A percentile compares a stretch with the other conserved stretches of the same genome.
phyloP scores from a whole-genome alignment of 192 early-diverging fungal species.

The Powellomyces hirtus region DNA sequence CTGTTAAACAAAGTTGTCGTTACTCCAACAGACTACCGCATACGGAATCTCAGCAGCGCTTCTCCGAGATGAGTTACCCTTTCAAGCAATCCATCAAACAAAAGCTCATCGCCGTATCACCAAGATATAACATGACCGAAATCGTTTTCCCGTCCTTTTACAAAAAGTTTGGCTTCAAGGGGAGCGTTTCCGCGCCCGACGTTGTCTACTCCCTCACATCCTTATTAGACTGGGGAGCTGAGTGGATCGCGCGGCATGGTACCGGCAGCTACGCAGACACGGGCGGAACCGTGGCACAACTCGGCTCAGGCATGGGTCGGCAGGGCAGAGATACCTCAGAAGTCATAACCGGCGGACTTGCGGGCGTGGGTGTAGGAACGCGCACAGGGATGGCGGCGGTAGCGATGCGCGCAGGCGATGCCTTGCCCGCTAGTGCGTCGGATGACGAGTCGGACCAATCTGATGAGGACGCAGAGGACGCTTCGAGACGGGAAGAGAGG shows the following conservation, averaged over 20 bases:
- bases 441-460: slow-evolving; percentile 12
- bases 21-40: slow-evolving; percentile 62
- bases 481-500: slow-evolving; percentile 6
- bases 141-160: slow-evolving; percentile 78
- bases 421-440: slow-evolving; percentile 2
- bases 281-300: background rate
- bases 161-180: slow-evolving; percentile 66
- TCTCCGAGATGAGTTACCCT: slow-evolving; percentile 61
- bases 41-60: slow-evolving; percentile 74
- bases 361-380: slow-evolving; percentile 47
- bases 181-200: slow-evolving; percentile 71
- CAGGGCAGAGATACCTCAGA: background rate
- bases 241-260: slow-evolving; percentile 41
- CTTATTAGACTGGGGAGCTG: slow-evolving; percentile 60
- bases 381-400: slow-evolving; percentile 42
- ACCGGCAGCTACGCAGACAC: slow-evolving; percentile 2
- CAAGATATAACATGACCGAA: slow-evolving; percentile 73
- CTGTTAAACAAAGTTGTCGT: background rate
- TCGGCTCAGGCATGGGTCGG: background rate
- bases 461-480: slow-evolving; percentile 33
- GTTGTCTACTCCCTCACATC: slow-evolving; percentile 77
- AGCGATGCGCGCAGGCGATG: slow-evolving; percentile 30
- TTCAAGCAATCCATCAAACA: slow-evolving; percentile 58
- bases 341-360: slow-evolving; percentile 13
- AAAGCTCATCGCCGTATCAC: slow-evolving; percentile 66